Base-by-base conservation (phyloP, 768 basidiomycete species). In the Tylopilus cervinicoccineus region DNA sequence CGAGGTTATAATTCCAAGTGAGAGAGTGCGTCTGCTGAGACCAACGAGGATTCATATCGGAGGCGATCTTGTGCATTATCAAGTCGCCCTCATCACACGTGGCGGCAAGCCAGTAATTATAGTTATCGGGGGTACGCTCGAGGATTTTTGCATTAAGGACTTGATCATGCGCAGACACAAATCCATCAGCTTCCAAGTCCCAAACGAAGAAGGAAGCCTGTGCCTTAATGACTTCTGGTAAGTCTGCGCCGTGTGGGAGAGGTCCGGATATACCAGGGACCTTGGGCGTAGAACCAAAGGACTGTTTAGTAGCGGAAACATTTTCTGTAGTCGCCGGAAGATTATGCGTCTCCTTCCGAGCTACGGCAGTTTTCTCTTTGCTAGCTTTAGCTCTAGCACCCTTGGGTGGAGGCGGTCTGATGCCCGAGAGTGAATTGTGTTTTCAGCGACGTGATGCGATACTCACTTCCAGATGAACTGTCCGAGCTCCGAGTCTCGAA, bases 381-480 rank as follows among this genome's bases (percentile, higher is more conserved):
- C 28, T 3, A 20, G 16, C 28, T 36, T 59, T 59, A 34, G 60
- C 48, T 51, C 52, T 53, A 26, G 50, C 37, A 36, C 45, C 51
- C 52, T 54, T 54, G 41, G 56, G 45, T 45, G 55, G 50, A 45
- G 66, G 56, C 13, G 61, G 58, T 27, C 64, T 61, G 32, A 32
- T 22, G 3, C 34, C 14, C 19, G 27, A 43, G 24, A 52, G 31
- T 14, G 22, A 11, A 50, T 19, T 38, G 29, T 22, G 27, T 23
- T 27, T 48, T 29, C 29, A 33, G 26, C 1, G 1, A 20, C 13
- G 38, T 32, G 28, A 28, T 20, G n/a, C 42, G n/a, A 17, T 20
- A 78, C 87, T 67, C 58, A 93, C 88, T 77, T 77, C 79, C 84
- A 88, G 19, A 88, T 80, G 60, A 97, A 90, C 60, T 89, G 80